These are phyloP conservation scores for Hericium rajendrae DNA, from an alignment of 768 basidiomycete genomes.

Conservation along the genomic window DNA sequence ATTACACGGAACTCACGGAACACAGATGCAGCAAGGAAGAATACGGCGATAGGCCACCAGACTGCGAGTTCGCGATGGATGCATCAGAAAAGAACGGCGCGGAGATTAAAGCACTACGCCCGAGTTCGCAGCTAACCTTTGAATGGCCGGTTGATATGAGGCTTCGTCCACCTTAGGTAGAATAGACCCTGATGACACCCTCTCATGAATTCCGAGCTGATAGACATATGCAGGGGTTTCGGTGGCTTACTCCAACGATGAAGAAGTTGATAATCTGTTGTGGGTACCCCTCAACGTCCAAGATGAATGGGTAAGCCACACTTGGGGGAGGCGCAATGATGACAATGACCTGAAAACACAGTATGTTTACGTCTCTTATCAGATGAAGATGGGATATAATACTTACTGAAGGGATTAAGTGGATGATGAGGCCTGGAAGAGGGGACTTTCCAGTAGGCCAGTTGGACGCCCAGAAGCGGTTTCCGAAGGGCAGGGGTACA, in stretches of 20 bases:
- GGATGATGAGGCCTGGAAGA: constrained; percentile 44
- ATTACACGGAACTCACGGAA: constrained; percentile 33
- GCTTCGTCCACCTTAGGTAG: constrained; percentile 44
- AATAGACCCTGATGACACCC: constrained; percentile 35
- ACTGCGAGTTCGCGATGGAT: constrained; percentile 26
- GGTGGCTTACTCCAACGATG: constrained; percentile 37
- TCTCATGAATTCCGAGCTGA: not conserved
- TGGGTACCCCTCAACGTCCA: constrained; percentile 36
- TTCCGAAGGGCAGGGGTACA: constrained; percentile 50
- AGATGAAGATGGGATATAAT: too few species aligned
- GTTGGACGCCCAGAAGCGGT: constrained; percentile 51
- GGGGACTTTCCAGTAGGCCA: constrained; percentile 53
- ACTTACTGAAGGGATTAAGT: constrained; percentile 42
- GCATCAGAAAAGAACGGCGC: constrained; percentile 3
- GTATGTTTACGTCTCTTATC: not conserved
- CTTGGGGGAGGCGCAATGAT: constrained; percentile 43
- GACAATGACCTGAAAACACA: constrained; percentile 31
- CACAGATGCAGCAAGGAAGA: constrained; percentile 40
- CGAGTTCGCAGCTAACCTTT: constrained; percentile 20
- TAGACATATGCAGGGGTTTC: not conserved
- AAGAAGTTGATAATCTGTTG: constrained; percentile 28
- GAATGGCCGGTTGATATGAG: constrained; percentile 39
- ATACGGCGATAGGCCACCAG: constrained; percentile 46
- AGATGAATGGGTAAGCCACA: constrained; percentile 51
- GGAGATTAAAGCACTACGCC: not conserved